phyloP scores from a whole-genome alignment of 495 filamentous ascomycete genomes.

The Durotheca rogersii region DNA sequence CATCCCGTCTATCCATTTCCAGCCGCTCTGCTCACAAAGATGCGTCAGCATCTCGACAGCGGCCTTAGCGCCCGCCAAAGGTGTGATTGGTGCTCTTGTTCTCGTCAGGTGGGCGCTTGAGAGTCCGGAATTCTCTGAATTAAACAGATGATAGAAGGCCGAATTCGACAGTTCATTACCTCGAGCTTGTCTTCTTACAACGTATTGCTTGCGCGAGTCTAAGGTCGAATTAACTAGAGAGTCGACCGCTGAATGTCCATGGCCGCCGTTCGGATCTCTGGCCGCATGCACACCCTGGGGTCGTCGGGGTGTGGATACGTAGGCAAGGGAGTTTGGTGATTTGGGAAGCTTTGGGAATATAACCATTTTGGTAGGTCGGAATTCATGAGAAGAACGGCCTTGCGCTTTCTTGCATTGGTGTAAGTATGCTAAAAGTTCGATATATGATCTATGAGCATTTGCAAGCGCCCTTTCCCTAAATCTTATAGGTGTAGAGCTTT shows the following conservation, averaged over 20 bases:
- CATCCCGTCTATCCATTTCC: constrained; percentile 96
- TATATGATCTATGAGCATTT: constrained; percentile 86
- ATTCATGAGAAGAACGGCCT: constrained; percentile 28
- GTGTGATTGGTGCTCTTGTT: constrained; percentile 18
- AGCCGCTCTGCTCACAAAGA: constrained; percentile 81
- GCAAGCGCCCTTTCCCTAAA: constrained; percentile 80
- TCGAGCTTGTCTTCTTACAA: constrained; percentile 21
- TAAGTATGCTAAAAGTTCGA: constrained; percentile 76
- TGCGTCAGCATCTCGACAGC: constrained; percentile 78
- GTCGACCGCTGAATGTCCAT: constrained; percentile 1
- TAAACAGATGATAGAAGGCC: constrained; percentile 28
- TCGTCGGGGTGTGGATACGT: constrained; percentile 14
- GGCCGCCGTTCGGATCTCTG: constrained; percentile 1
- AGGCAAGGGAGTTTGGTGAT: constrained; percentile 24
- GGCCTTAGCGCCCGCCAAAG: constrained; percentile 57
- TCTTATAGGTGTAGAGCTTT: constrained; percentile 51
- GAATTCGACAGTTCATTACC: constrained; percentile 15
- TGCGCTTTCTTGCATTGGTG: constrained; percentile 60
- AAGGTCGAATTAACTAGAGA: constrained; percentile 23
- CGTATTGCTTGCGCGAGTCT: constrained; percentile 20
- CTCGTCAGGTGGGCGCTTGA: constrained; percentile 7
- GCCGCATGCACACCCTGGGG: constrained; percentile 8
- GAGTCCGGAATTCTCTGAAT: constrained; percentile 16
- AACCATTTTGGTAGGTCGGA: constrained; percentile 42
- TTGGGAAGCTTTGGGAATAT: constrained; percentile 52